These are phyloP conservation scores for Plenodomus tracheiphilus DNA, from an alignment of 2,329 filamentous ascomycete species.

Conservation along the genomic window DNA sequence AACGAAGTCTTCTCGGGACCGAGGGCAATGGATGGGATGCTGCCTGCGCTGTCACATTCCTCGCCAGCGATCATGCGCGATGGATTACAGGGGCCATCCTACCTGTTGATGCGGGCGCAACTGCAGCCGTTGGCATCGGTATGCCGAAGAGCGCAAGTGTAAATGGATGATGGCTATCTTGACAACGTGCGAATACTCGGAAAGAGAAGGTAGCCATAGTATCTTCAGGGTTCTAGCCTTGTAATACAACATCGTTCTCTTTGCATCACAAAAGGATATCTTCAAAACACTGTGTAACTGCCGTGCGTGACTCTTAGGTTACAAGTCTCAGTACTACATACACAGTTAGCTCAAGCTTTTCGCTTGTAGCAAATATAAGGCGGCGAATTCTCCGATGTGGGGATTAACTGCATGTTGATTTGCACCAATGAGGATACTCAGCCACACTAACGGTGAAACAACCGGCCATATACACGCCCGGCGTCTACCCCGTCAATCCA, in stretches of 20 bases:
- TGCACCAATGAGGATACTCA: conserved; percentile 15
- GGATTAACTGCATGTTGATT: neutral
- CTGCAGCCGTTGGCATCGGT: conserved; percentile 32
- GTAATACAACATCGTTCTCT: no score
- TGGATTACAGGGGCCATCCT: conserved; percentile 52
- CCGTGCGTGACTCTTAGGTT: no score
- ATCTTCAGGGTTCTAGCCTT: no score
- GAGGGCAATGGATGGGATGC: conserved; percentile 61
- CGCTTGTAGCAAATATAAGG: neutral
- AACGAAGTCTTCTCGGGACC: conserved; percentile 55
- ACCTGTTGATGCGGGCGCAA: conserved; percentile 37
- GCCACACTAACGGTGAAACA: conserved; percentile 1
- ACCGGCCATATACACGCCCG: neutral
- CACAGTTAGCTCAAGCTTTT: neutral
- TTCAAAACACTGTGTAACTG: no score
- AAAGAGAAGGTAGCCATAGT: no score
- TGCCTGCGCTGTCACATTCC: conserved; percentile 55
- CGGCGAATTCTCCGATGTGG: conserved; percentile 5
- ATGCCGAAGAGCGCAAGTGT: conserved; percentile 28
- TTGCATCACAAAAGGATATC: no score
- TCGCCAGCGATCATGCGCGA: conserved; percentile 56
- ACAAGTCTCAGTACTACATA: no score
- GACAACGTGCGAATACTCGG: no score
- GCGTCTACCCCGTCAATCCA: neutral
- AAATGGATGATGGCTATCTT: conserved; percentile 17